phyloP scores from a whole-genome alignment of 345 rosid species.

The Passiflora organensis region DNA sequence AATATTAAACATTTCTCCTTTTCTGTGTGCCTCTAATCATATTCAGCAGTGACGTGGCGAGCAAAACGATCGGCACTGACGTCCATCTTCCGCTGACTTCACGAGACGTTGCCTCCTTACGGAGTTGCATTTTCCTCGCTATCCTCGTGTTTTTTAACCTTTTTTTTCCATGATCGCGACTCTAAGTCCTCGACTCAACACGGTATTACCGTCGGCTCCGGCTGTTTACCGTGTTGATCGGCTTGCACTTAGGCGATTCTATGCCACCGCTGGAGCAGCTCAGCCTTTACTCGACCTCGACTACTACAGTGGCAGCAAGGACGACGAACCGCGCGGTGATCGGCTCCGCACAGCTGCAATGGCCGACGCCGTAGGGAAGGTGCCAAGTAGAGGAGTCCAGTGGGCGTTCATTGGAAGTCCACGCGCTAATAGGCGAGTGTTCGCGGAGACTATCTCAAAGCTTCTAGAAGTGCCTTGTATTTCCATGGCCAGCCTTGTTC shows the following conservation, averaged over 20 bases:
- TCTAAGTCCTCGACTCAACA: slow-evolving; percentile 2
- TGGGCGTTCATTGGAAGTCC: slow-evolving; percentile 37
- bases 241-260: slow-evolving; percentile 8
- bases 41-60: neutral
- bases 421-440: slow-evolving; percentile 29
- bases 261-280: slow-evolving; percentile 14
- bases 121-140: too few species aligned
- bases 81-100: too few species aligned
- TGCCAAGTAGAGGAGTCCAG: slow-evolving; percentile 28
- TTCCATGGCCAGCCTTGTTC: slow-evolving; percentile 35
- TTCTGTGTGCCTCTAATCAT: too few species aligned
- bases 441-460: slow-evolving; percentile 27
- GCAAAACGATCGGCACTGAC: neutral
- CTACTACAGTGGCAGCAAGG: slow-evolving; percentile 4
- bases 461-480: slow-evolving; percentile 30
- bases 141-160: too few species aligned
- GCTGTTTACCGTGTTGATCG: neutral
- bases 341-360: slow-evolving; percentile 6
- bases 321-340: neutral
- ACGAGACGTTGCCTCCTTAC: too few species aligned
- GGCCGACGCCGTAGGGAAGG: slow-evolving; percentile 18
- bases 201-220: neutral
- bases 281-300: slow-evolving; percentile 26
- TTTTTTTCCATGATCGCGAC: slow-evolving; percentile 16
- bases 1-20: too few species aligned